phyloP scores from a whole-genome alignment of 441 rosid genomes.

The Arabidopsis lyrata region DNA sequence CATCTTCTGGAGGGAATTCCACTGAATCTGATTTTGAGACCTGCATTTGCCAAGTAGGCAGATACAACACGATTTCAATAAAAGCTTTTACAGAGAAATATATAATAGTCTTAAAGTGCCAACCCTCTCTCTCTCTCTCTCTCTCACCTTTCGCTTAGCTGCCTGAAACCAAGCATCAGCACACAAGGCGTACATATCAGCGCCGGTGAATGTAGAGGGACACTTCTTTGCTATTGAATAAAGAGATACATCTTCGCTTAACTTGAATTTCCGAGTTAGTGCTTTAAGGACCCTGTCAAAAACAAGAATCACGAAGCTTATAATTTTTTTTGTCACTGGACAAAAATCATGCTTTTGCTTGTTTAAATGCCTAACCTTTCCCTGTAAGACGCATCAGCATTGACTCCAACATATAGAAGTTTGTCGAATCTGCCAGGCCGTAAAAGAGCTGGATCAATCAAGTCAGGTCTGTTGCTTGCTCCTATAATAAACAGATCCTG shows the following conservation, averaged over 20 bases:
- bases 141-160: conserved; percentile 86
- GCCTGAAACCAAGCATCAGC: conserved; percentile 99
- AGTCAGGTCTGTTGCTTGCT: conserved; percentile 98
- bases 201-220: conserved; percentile 93
- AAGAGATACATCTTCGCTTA: conserved; percentile 86
- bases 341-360: neutral
- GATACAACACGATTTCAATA: neutral
- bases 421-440: conserved; percentile 98
- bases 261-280: conserved; percentile 87
- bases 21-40: conserved; percentile 58
- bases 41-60: conserved; percentile 49
- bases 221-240: conserved; percentile 82
- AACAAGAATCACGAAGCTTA: conserved; percentile 28
- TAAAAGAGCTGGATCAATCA: conserved; percentile 92
- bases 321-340: neutral
- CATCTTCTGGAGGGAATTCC: conserved; percentile 47
- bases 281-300: conserved; percentile 82
- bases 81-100: conserved; percentile 10
- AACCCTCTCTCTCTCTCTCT: conserved; percentile 3
- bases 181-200: conserved; percentile 97
- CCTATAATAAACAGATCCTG: conserved; percentile 97
- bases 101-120: neutral
- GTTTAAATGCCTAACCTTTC: conserved; percentile 64
- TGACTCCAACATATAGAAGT: conserved; percentile 92
- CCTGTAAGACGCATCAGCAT: conserved; percentile 83